Base-by-base conservation (phyloP, 1,284 basidiomycete genomes). In the Puccinia novopanici region DNA sequence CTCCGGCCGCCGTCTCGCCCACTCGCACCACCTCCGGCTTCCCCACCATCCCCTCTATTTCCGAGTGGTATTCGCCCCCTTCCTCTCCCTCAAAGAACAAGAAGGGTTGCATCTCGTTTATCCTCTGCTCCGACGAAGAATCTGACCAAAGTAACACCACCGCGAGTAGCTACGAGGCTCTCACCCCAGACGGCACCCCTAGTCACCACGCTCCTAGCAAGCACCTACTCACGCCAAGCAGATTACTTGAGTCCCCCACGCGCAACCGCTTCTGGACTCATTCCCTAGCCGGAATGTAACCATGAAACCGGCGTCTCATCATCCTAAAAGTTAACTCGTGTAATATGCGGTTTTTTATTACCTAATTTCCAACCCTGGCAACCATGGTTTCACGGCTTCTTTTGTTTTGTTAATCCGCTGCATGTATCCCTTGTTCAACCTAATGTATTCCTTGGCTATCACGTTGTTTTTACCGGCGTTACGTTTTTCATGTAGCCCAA, bases 81-180 rank as follows among this genome's bases (percentile, higher is more conserved):
- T 57, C 70, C 57, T 61, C 77, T n/a, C 45, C 54, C 27, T 52
- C 68, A 3, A 79, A 79, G 54, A 37, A 24, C 24, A 74, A 19
- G 6, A 80, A 80, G 27, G 77, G 77, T 22, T 80, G 77, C 34
- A 71, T 80, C 17, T 50, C 77, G 15, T 80, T 80, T 54, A 80
- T 80, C 27, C 42, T 80, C 13, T 80, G 77, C 48, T 57, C 76
- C n/a, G 76, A 78, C 1, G 76, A 78, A 57, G 76, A 78, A 22
- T 78, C 76, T 24, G 76, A 78, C 15, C 30, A 30, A 40, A 74
- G 72, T 74, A 59, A 40, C 42, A 57, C 48, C 48, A 71, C 48
- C 48, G n/a, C 27, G 22, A 50, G 19, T 22, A 70, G 45, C 48
- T 71, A 34, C 52, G 68, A 71, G 48, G 27, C 30, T 19, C n/a